Percentiles rank a stretch among this genome's conserved stretches.
phyloP scores from a whole-genome alignment of 805 yeast species.

The Yamadazyma kitorensis region DNA sequence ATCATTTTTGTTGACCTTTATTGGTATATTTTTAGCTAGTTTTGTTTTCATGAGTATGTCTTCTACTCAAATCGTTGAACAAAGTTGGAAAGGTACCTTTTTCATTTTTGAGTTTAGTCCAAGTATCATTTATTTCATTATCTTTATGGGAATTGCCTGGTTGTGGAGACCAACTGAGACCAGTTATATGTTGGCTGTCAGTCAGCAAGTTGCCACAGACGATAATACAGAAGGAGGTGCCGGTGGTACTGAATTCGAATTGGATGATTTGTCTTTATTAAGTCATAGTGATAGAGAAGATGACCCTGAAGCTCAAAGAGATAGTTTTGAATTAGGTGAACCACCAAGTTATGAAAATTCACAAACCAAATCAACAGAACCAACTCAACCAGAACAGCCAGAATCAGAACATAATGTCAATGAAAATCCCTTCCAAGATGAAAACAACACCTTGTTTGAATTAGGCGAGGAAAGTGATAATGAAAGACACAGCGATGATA shows the following conservation, averaged over 20 bases:
- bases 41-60: conserved; percentile 73
- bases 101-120: conserved; percentile 95
- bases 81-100: conserved; percentile 89
- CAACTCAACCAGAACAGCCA: background rate
- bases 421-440: conserved; percentile 10
- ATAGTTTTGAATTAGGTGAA: conserved; percentile 37
- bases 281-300: conserved; percentile 44
- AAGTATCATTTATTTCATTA: conserved; percentile 77
- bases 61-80: conserved; percentile 72
- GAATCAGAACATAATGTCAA: conserved; percentile 1
- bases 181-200: conserved; percentile 89
- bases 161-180: conserved; percentile 98
- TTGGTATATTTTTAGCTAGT: conserved; percentile 68
- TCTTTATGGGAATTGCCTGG: conserved; percentile 79
- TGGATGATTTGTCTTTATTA: conserved; percentile 54
- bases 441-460: conserved; percentile 37
- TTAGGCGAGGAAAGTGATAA: conserved; percentile 39
- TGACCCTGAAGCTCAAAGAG: conserved; percentile 21
- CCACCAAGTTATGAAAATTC: conserved; percentile 32
- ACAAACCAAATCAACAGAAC: background rate
- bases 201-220: conserved; percentile 86
- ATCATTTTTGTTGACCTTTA: conserved; percentile 66
- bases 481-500: conserved; percentile 19
- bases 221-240: conserved; percentile 47
- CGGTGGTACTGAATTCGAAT: conserved; percentile 55